Conservation (phyloP, 305 asterid species). For the Plantago coronopus region DNA sequence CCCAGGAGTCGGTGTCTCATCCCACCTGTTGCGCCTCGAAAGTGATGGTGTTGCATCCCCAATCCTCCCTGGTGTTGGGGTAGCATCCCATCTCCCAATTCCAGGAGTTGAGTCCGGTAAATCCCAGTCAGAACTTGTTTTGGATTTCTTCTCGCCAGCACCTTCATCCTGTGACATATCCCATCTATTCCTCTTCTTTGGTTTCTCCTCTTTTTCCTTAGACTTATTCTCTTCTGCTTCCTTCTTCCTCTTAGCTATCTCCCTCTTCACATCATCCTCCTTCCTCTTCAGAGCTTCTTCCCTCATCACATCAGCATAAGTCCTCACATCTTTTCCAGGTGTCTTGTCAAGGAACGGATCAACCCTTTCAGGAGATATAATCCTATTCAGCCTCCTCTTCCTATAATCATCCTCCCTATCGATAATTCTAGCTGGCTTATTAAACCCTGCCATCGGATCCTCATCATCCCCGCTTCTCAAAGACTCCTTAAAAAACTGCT, state of each 20-base stretch:
- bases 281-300: conserved; percentile 74
- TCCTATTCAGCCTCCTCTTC: conserved; percentile 78
- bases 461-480: conserved; percentile 67
- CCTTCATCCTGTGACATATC: conserved; percentile 75
- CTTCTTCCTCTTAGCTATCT: conserved; percentile 75
- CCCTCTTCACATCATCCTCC: conserved; percentile 78
- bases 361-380: conserved; percentile 80
- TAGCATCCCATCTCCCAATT: conserved; percentile 95
- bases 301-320: conserved; percentile 80
- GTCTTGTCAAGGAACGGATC: conserved; percentile 90
- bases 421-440: conserved; percentile 66
- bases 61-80: conserved; percentile 85
- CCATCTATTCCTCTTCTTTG: conserved; percentile 98
- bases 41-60: conserved; percentile 89
- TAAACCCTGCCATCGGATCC: conserved; percentile 62
- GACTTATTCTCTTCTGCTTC: conserved; percentile 63
- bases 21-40: conserved; percentile 83
- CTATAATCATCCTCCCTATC: conserved; percentile 88
- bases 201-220: conserved; percentile 51
- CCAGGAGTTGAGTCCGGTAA: conserved; percentile 86
- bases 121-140: conserved; percentile 89
- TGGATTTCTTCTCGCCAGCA: conserved; percentile 47
- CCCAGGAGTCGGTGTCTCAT: conserved; percentile 97
- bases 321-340: conserved; percentile 87
- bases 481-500: conserved; percentile 61